A percentile compares a stretch with the other conserved stretches of the same genome.
Evolutionary conservation across 805 yeast species (phyloP).

Genomic region (Teunomyces kruisii): DNA sequence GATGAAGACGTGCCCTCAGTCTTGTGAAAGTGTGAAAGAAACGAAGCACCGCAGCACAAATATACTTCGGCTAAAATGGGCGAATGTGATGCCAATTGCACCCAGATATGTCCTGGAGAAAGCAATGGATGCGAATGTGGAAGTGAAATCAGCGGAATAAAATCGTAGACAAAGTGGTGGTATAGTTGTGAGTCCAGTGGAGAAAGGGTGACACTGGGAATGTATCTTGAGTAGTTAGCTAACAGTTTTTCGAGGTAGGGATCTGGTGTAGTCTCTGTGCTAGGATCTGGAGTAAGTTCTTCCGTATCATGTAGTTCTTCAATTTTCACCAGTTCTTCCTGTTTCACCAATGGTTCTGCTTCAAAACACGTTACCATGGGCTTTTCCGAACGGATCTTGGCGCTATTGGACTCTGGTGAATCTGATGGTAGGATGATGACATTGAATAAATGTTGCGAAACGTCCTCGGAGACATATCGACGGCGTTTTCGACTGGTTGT

Average conservation of each 20-base stretch:
- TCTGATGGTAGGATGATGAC: slow-evolving; percentile 6
- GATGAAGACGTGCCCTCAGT: neutral
- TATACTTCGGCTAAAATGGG: slow-evolving; percentile 49
- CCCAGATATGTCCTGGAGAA: slow-evolving; percentile 15
- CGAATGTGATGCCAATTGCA: slow-evolving; percentile 61
- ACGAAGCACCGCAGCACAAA: slow-evolving; percentile 16
- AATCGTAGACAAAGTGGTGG: slow-evolving; percentile 13
- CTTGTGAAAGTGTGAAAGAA: slow-evolving; percentile 14
- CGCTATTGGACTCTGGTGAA: slow-evolving; percentile 3
- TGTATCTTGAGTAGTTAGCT: slow-evolving; percentile 5
- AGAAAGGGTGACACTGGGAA: slow-evolving; percentile 7
- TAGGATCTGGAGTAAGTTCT: neutral
- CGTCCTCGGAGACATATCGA: neutral
- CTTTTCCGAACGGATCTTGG: neutral
- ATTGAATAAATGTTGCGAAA: slow-evolving; percentile 6
- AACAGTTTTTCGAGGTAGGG: neutral
- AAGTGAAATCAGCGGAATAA: slow-evolving; percentile 14
- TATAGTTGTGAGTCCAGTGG: slow-evolving; percentile 9
- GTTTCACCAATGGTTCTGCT: neutral
- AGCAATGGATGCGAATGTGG: slow-evolving; percentile 16
- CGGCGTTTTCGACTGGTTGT: neutral
- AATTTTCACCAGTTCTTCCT: neutral
- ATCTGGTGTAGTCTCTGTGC: neutral
- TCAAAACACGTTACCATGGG: neutral
- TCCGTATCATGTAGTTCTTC: neutral